These are phyloP conservation scores for Albizia julibrissin DNA, from an alignment of 306 rosid species.

Conservation along the genomic window DNA sequence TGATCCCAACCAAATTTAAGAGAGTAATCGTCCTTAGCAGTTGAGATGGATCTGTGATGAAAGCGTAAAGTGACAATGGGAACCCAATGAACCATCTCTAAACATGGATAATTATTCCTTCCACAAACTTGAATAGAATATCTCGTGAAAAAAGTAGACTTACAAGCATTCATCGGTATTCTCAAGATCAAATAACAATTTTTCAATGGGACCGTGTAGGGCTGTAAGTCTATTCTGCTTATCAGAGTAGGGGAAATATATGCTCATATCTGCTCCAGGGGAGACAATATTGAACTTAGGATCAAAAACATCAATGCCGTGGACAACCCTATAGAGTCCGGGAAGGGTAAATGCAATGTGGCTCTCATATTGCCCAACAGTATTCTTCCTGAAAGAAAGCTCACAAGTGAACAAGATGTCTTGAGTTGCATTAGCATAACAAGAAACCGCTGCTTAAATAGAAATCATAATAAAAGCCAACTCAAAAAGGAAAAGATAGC, in stretches of 20 bases:
- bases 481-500: background rate
- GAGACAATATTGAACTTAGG: slow-evolving; percentile 88
- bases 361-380: slow-evolving; percentile 91
- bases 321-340: slow-evolving; percentile 64
- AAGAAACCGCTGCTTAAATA: background rate
- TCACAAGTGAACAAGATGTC: slow-evolving; percentile 4
- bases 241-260: slow-evolving; percentile 58
- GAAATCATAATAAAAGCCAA: background rate
- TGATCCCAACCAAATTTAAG: too few species aligned
- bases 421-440: background rate
- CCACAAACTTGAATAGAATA: background rate
- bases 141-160: slow-evolving; percentile 25
- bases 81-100: background rate
- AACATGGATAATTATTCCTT: background rate
- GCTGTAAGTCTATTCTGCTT: slow-evolving; percentile 62
- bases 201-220: slow-evolving; percentile 55
- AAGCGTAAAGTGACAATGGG: background rate
- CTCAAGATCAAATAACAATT: slow-evolving; percentile 53
- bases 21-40: too few species aligned
- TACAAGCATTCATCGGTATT: slow-evolving; percentile 57
- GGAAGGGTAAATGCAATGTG: slow-evolving; percentile 71
- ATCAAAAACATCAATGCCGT: slow-evolving; percentile 69
- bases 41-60: background rate
- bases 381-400: slow-evolving; percentile 53
- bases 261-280: slow-evolving; percentile 63